Evolutionary conservation across 352 stramenopile species (phyloP), one percentile per base, ranked within the genome.

Genomic region (Phytophthora vignae): DNA sequence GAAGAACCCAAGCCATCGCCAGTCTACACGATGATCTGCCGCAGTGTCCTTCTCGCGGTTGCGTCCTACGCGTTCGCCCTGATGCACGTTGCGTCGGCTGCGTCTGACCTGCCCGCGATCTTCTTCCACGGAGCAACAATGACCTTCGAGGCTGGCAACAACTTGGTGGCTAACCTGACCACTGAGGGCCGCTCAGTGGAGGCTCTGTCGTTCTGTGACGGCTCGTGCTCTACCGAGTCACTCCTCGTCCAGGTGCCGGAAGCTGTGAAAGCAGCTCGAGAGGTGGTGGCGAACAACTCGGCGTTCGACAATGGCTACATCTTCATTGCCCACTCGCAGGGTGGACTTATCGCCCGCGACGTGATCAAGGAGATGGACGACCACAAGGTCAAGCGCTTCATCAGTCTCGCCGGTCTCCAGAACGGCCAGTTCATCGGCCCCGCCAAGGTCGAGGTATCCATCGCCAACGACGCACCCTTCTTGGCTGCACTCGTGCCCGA

Each of bases 311-410:
- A 74, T 10, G 79, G 79, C 48, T 87, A 87, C 67, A 60, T 81
- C 58, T 73, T 87, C 25, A 77, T 87, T 15, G 77, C 50, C n/a
- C 75, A 85, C 58, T 84, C 77, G 7, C 68, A 77, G 8, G 79
- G 79, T 12, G 79, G 74, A 0, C 46, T 73, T 1, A 66, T 87
- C 17, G 67, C 69, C 9, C 77, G 79, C 10, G 70, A 61, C 12
- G 77, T 87, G 9, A 63, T 85, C 31, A 77, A 87, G 67, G 61
- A 76, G 21, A 82, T 81, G 79, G 75, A 87, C 50, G 74, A 83
- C 54, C 77, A 87, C 70, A 74, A 78, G 4, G 75, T 76, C 6
- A 66, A 74, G 15, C 72, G 60, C 50, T 74, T 83, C 54, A 75
- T 87, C 60, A 83, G 68, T 62, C 67, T 87, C 2, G 79, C 77